phyloP scores from a whole-genome alignment of 352 stramenopile genomes.

The Pythium apleroticum region DNA sequence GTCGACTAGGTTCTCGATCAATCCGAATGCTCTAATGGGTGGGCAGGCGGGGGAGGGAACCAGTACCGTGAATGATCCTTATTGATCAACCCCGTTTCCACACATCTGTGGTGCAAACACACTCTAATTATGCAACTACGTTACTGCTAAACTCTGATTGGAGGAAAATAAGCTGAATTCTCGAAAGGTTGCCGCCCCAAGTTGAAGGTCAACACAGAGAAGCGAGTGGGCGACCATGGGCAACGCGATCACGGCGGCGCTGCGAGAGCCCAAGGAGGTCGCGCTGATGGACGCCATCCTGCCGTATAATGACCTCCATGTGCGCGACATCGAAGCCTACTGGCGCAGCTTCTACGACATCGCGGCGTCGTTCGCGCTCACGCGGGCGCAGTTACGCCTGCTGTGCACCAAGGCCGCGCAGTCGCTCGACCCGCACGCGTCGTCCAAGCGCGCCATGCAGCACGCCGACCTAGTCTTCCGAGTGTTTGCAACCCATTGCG shows the following conservation, averaged over 20 bases:
- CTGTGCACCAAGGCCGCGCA: constrained; percentile 59
- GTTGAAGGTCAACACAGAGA: neutral
- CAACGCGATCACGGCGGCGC: constrained; percentile 51
- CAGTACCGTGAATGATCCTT: neutral
- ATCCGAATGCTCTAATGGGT: constrained; percentile 37
- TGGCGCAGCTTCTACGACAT: constrained; percentile 86
- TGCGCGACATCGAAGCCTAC: constrained; percentile 73
- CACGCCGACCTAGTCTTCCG: constrained; percentile 60
- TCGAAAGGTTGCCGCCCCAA: constrained; percentile 17
- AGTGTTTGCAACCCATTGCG: constrained; percentile 36
- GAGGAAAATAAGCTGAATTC: constrained; percentile 18
- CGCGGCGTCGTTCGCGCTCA: constrained; percentile 68
- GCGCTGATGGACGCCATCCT: constrained; percentile 56
- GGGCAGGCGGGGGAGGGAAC: constrained; percentile 1
- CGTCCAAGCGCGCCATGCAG: constrained; percentile 37
- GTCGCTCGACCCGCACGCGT: constrained; percentile 41
- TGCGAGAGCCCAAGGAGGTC: constrained; percentile 46
- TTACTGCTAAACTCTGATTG: constrained; percentile 28
- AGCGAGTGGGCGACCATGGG: constrained; percentile 36
- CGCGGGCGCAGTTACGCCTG: constrained; percentile 50
- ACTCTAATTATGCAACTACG: constrained; percentile 11
- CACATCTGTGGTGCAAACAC: neutral
- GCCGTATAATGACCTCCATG: constrained; percentile 72
- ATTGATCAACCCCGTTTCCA: neutral
- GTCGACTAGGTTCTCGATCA: constrained; percentile 11